Evolutionary conservation across 495 filamentous ascomycete genomes (phyloP).

Genomic region (Penicillium fimorum): DNA sequence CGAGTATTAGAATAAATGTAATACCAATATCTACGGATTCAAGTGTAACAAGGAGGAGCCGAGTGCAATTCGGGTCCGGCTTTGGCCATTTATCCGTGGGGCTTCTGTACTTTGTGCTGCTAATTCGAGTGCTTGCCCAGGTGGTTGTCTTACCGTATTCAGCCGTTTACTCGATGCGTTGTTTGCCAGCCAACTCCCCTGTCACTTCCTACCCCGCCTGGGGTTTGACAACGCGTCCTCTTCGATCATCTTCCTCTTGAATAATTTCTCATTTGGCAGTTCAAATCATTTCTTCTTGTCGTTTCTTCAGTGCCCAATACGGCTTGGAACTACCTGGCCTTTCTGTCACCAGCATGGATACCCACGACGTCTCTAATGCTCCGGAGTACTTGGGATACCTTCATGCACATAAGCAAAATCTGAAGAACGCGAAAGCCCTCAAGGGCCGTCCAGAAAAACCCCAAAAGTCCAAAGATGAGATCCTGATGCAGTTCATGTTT

Average conservation of each 20-base stretch:
- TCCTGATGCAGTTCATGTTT: conserved; percentile 21
- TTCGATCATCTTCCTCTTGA: not conserved
- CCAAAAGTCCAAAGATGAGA: conserved; percentile 23
- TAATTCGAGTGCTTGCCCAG: too few relatives aligned
- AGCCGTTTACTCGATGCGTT: not conserved
- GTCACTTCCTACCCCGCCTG: not conserved
- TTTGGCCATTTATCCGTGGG: too few relatives aligned
- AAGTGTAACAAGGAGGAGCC: too few relatives aligned
- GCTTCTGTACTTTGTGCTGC: too few relatives aligned
- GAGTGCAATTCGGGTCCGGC: too few relatives aligned
- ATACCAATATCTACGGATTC: too few relatives aligned
- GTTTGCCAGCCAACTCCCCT: not conserved
- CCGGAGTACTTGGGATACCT: conserved; percentile 13
- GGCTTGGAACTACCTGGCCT: not conserved
- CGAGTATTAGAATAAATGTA: too few relatives aligned
- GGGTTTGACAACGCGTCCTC: not conserved
- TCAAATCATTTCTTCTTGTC: not conserved
- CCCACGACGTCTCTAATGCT: conserved; percentile 24
- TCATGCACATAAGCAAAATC: conserved; percentile 14
- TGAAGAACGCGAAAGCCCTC: conserved; percentile 15
- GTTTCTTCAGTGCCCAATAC: not conserved
- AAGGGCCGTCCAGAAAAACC: conserved; percentile 19
- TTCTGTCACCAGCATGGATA: conserved; percentile 25
- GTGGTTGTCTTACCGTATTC: not conserved
- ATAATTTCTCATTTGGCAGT: not conserved